Evolutionary conservation across 1,284 basidiomycete species (phyloP).

Genomic region (Lentinus polychrous): DNA sequence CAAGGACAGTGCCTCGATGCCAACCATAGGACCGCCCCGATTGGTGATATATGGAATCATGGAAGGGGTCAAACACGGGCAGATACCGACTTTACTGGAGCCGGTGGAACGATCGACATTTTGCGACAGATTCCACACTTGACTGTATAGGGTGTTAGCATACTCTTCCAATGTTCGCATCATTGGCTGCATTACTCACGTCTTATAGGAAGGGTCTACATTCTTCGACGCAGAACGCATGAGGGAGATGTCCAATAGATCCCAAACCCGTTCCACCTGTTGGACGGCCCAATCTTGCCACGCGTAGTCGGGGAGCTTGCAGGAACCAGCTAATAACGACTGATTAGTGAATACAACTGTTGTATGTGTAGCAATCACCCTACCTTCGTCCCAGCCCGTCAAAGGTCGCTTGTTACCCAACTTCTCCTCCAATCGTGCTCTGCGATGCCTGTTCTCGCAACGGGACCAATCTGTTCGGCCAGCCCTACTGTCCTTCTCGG

Average conservation of each 20-base stretch:
- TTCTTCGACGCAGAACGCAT: conserved; percentile 78
- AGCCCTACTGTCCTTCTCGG: conserved; percentile 52
- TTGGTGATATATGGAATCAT: conserved; percentile 97
- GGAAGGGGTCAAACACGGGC: conserved; percentile 88
- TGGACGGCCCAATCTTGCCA: conserved; percentile 92
- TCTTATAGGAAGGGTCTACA: conserved; percentile 82
- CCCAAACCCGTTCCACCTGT: conserved; percentile 93
- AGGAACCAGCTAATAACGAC: conserved; percentile 80
- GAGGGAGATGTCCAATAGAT: conserved; percentile 87
- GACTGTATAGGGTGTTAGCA: conserved; percentile 31
- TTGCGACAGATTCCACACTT: conserved; percentile 97
- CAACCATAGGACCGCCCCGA: conserved; percentile 94
- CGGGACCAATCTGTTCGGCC: conserved; percentile 87
- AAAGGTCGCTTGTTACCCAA: conserved; percentile 82
- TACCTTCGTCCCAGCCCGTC: conserved; percentile 91
- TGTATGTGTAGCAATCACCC: conserved; percentile 12
- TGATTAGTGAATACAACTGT: too few species aligned
- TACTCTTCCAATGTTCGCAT: conserved; percentile 2
- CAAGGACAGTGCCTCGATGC: conserved; percentile 86
- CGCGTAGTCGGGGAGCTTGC: conserved; percentile 83
- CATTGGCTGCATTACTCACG: conserved; percentile 41
- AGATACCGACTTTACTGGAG: conserved; percentile 76
- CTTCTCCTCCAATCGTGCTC: conserved; percentile 78
- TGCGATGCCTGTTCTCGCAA: conserved; percentile 89
- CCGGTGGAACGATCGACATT: conserved; percentile 90